Conservation (phyloP, 108 stramenopile species). For the Discostella stelligeroides region DNA sequence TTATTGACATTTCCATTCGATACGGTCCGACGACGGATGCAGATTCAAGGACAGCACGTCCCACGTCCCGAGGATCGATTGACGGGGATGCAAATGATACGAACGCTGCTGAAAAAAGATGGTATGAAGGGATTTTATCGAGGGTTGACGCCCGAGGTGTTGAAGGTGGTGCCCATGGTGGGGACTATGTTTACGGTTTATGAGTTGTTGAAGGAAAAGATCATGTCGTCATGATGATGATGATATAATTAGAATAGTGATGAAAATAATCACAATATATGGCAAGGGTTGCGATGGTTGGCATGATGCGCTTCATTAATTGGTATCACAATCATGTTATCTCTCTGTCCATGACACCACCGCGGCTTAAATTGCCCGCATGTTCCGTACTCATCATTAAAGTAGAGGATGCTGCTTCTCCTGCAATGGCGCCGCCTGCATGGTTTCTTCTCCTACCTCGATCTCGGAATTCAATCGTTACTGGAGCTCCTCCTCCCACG, state of each 20-base stretch:
- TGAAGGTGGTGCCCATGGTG: conserved; percentile 97
- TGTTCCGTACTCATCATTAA: conserved; percentile 21
- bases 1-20: conserved; percentile 91
- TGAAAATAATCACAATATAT: too few relatives aligned
- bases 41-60: conserved; percentile 88
- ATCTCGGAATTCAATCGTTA: conserved; percentile 32
- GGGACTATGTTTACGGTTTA: conserved; percentile 92
- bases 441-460: not conserved
- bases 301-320: too few relatives aligned
- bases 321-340: conserved; percentile 5
- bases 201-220: conserved; percentile 79
- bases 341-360: not conserved
- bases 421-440: too few relatives aligned
- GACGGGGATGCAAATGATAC: conserved; percentile 62
- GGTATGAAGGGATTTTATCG: conserved; percentile 86
- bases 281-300: too few relatives aligned
- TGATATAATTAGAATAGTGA: not conserved
- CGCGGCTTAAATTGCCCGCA: conserved; percentile 17
- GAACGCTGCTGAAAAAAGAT: conserved; percentile 60
- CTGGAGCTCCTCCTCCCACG: conserved; percentile 1
- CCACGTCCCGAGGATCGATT: conserved; percentile 59
- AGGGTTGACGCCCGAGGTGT: conserved; percentile 87
- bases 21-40: conserved; percentile 89
- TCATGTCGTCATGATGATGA: conserved; percentile 18
- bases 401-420: too few relatives aligned